Percentiles rank a stretch among this genome's conserved stretches.
Conservation (phyloP, 306 rosid species). For the Lupinus albus region DNA sequence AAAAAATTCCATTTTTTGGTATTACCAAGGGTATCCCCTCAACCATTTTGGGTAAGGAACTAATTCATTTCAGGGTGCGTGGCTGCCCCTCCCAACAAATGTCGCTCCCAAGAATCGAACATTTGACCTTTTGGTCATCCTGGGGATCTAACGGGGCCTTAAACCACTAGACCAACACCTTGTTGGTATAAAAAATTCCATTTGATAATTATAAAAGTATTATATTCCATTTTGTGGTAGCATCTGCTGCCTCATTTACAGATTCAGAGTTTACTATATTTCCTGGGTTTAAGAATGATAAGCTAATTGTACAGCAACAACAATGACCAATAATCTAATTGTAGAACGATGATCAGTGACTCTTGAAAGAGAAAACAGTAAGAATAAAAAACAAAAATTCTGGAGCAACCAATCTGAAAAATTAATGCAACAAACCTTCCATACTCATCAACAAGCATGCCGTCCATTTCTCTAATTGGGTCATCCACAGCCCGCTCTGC, state of each 20-base stretch:
- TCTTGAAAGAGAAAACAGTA: conserved; percentile 5
- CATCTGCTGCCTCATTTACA: neutral
- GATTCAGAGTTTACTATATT: conserved; percentile 10
- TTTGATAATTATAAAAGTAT: neutral
- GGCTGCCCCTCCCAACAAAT: too few relatives aligned
- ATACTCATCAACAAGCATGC: conserved; percentile 99
- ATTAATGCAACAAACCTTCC: conserved; percentile 63
- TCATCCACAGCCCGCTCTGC: conserved; percentile 96
- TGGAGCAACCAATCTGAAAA: conserved; percentile 2
- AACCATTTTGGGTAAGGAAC: too few relatives aligned
- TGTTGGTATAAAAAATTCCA: neutral
- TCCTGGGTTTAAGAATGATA: conserved; percentile 7
- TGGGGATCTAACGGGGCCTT: too few relatives aligned
- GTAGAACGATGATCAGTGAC: neutral
- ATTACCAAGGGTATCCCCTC: too few relatives aligned
- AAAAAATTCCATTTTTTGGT: neutral
- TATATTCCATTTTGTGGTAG: neutral
- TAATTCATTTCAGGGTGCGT: too few relatives aligned
- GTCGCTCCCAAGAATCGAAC: too few relatives aligned
- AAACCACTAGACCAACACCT: too few relatives aligned
- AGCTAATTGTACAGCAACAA: neutral
- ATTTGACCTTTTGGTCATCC: too few relatives aligned
- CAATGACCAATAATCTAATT: too few relatives aligned
- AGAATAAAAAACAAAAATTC: neutral
- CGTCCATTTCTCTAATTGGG: conserved; percentile 99